These are phyloP conservation scores for Nakazawaea sp. DNA, from an alignment of 805 yeast genomes.

Conservation along the genomic window DNA sequence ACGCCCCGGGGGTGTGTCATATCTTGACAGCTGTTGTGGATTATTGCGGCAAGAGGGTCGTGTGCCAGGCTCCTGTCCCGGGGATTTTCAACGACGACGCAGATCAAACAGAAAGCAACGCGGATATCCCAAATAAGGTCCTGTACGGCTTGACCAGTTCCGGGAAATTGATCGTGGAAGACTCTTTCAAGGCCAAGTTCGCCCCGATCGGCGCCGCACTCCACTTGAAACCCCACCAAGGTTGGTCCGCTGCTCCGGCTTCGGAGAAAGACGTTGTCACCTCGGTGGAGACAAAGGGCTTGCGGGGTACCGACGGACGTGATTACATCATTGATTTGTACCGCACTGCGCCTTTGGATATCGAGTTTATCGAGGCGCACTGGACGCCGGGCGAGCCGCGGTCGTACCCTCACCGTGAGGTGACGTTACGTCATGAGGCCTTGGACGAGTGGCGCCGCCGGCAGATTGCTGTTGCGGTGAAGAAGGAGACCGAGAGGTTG, in stretches of 20 bases:
- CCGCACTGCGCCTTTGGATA: constrained; percentile 79
- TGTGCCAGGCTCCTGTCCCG: constrained; percentile 95
- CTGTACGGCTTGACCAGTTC: constrained; percentile 69
- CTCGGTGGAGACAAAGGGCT: constrained; percentile 79
- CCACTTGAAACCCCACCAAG: constrained; percentile 69
- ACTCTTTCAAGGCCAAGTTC: constrained; percentile 48
- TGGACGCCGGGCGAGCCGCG: constrained; percentile 32
- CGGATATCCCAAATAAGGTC: constrained; percentile 35
- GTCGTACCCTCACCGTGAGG: constrained; percentile 79
- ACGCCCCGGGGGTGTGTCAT: constrained; percentile 56
- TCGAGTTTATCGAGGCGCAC: constrained; percentile 62
- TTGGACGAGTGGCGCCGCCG: constrained; percentile 85
- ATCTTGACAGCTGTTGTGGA: constrained; percentile 84
- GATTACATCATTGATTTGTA: constrained; percentile 78
- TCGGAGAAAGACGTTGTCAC: constrained; percentile 44
- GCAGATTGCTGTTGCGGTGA: constrained; percentile 48
- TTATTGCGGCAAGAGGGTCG: constrained; percentile 79
- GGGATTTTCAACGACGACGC: constrained; percentile 57
- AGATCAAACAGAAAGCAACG: constrained; percentile 33
- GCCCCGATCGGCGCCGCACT: constrained; percentile 61
- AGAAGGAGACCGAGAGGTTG: constrained; percentile 40
- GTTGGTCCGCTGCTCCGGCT: constrained; percentile 38
- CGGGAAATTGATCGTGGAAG: constrained; percentile 40
- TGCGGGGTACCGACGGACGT: constrained; percentile 79
- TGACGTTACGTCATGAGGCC: constrained; percentile 79